Base-by-base conservation (phyloP, 148 eudicot species). In the Limonium bicolor region DNA sequence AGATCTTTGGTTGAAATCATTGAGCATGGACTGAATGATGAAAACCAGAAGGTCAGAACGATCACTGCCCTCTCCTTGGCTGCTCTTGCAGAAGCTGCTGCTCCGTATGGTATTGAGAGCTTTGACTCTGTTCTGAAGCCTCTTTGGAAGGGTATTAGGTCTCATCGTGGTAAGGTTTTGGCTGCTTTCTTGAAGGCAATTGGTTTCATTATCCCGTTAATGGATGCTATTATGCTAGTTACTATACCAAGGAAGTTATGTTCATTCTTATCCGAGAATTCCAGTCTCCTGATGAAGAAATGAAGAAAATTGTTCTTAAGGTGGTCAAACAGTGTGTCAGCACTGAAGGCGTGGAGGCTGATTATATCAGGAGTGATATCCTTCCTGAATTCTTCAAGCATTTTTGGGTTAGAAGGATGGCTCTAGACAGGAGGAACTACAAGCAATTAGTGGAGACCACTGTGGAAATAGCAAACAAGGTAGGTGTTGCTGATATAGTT, bases 321-420 rank as follows among this genome's bases (percentile, higher is more conserved):
- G 97, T 88, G 65, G 97, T 88, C 23, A 88, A 88, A 69, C 97
- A 88, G 68, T 88, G 97, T 65, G 97, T 88, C 46, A 76, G 97
- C 43, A 84, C 97, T 3, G 95, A 88, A 68, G 97, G 97, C 53
- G 94, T 88, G 39, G 97, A 88, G 70, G 67, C 87, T 28, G 94
- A 80, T 36, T 88, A 84, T 49, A 88, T 88, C 31, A 62, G 94
- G 50, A 77, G 57, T 55, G 92, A 88, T 50, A 84, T 88, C 27
- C 86, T 88, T 50, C 97, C 94, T 0, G 94, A 88, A 56, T 88
- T 88, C 60, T 88, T 88, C 64, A 68, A 73, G 12, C 73, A 84
- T 53, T 88, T 88, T 48, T 88, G 94, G 94, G 97, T 88, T 6
- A 64, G 97, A 50, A 84, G 97, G 64, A 88, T 88, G 97, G 97